Conservation (phyloP, 176 grass and related monocot genomes). For the Dendrocalamus sinicus region DNA sequence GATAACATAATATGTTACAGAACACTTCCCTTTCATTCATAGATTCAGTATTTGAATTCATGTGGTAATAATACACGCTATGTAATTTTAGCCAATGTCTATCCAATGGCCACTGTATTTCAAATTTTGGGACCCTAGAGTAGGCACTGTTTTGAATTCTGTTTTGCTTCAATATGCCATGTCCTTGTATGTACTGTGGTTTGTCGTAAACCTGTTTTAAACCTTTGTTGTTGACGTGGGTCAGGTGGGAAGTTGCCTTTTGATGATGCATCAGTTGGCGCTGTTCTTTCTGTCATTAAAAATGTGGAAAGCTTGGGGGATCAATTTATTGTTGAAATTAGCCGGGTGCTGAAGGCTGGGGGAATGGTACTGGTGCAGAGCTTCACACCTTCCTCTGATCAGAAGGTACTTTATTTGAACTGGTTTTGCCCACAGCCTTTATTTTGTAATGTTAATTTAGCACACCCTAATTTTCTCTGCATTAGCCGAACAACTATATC, state of each 20-base stretch:
- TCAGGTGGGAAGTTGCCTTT: slow-evolving; percentile 69
- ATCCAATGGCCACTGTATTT: neutral
- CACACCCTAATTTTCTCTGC: slow-evolving; percentile 16
- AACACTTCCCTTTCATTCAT: neutral
- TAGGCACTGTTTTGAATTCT: neutral
- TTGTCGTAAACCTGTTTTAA: neutral
- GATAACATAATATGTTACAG: neutral
- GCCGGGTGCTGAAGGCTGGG: slow-evolving; percentile 73
- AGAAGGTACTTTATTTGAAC: slow-evolving; percentile 57
- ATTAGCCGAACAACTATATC: slow-evolving; percentile 58
- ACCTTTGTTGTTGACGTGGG: slow-evolving; percentile 7
- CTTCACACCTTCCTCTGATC: slow-evolving; percentile 31
- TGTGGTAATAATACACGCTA: neutral
- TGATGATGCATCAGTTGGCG: slow-evolving; percentile 61
- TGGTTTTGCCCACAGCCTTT: neutral
- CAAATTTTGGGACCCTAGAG: neutral
- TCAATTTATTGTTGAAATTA: slow-evolving; percentile 64
- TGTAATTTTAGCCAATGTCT: neutral
- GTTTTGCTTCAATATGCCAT: neutral
- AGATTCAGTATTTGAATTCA: neutral
- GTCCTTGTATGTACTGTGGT: neutral
- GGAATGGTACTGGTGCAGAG: slow-evolving; percentile 64
- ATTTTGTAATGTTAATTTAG: neutral
- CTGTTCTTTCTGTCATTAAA: slow-evolving; percentile 59
- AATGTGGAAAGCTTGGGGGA: slow-evolving; percentile 59